Base-by-base conservation (phyloP, 768 basidiomycete species). In the Boletus insuetus region DNA sequence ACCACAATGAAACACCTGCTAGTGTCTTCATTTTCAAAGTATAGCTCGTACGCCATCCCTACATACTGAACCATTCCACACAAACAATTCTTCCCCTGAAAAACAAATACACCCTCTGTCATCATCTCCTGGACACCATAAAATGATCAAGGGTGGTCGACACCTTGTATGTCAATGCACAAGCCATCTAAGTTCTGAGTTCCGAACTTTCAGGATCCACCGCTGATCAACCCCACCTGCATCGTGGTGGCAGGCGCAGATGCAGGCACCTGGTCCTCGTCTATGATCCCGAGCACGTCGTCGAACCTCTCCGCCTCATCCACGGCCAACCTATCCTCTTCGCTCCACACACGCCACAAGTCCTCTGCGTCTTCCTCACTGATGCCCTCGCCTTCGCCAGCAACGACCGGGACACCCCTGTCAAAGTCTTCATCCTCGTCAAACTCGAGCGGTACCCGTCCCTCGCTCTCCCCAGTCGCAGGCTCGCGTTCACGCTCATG, bases 381-480 rank as follows among this genome's bases (percentile, higher is more conserved):
- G 3, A 55, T 54, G 1, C 16, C 31, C 29, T 53, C 56, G 0
- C 42, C 54, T 35, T 19, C 46, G 2, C 42, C 35, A 37, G 12
- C 35, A 17, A 12, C 37, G 19, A n/a, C 51, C 14, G 12, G 54
- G 4, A 53, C 55, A 40, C 44, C 54, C 14, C 61, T 19, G 74
- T 49, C 60, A 58, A 86, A 83, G 46, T 85, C 84, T 52, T 87
- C 85, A 51, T 87, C 87, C 62, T 87, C 84, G 49, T 85, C 85
- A 64, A 88, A 87, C 60, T 78, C 75, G n/a, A 79, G 69, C 13
- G 73, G 72, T 0, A 76, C 75, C 1, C 58, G 62, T n/a, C 51
- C 60, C 11, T 50, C 55, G 1, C 20, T 38, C 6, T 47, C 48
- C 34, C 10, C 49, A 11, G 19, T 45, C 8, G 11, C 47, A 42